Evolutionary conservation across 805 yeast species (phyloP), one percentile per base, ranked within the genome.

Genomic region (Yamadazyma phyllophila): DNA sequence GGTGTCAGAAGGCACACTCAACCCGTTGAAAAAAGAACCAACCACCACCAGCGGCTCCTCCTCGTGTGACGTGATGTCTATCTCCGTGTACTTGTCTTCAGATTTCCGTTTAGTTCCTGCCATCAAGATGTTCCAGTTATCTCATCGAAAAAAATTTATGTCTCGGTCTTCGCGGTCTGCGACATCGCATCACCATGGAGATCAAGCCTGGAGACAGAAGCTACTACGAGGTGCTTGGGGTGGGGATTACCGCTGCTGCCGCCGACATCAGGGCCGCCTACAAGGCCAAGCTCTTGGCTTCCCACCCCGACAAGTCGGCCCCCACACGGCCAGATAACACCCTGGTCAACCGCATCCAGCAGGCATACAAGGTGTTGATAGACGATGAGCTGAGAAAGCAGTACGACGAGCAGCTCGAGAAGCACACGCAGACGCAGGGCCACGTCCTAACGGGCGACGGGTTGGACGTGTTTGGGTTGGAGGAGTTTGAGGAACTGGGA

Each of bases 21-120:
- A 71, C 3, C 96, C 96, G 57, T 86, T 86, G 70, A 90, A 84
- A 58, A 87, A 85, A n/a, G 86, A 77, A 2, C 89, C 86, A 8
- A 85, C 74, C 3, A 78, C 81, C 4, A 78, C 66, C 3, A 73
- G 59, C 12, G 81, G 76, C 20, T 73, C 73, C 13, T 74, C 78
- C 13, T 68, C 64, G 46, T 61, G 53, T 0, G 71, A 53, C 11
- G 58, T 51, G 27, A 78, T 70, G 35, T 66, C 62, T 33, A 77
- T 59, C 26, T 74, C 75, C n/a, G 71, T 57, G 33, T 71, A 63
- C n/a, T 44, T 26, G 65, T 65, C 38, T 16, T 49, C 48, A 6
- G 49, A 41, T 32, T 51, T 51, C 39, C 55, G 49, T 43, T 46
- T 46, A 17, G 35, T 43, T 26, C 30, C 43, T 6, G 39, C 27